Conservation (phyloP, 2,329 filamentous ascomycete species). For the Colletotrichum australisinense region DNA sequence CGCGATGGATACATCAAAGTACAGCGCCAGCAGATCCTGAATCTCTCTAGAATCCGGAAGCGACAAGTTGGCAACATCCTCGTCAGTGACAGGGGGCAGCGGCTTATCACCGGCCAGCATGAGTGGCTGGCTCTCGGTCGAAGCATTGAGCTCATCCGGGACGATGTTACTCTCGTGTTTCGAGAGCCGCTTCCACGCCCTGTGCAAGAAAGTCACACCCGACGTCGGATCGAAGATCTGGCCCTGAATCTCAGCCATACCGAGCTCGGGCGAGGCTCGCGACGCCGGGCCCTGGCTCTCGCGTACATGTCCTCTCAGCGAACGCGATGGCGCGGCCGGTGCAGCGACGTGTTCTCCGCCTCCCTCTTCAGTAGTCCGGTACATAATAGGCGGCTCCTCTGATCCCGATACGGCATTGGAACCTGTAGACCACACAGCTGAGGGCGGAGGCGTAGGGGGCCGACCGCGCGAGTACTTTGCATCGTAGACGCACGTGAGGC, state of each 20-base stretch:
- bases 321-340: neutral
- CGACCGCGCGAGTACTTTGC: conserved; percentile 47
- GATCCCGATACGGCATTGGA: conserved; percentile 5
- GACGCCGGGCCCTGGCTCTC: conserved; percentile 35
- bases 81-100: conserved; percentile 46
- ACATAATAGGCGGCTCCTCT: conserved; percentile 18
- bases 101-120: conserved; percentile 64
- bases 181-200: conserved; percentile 63
- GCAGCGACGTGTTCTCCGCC: neutral
- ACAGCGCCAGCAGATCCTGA: conserved; percentile 56
- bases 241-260: conserved; percentile 55
- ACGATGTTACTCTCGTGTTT: conserved; percentile 49
- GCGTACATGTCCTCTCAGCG: conserved; percentile 12
- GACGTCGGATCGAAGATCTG: conserved; percentile 68
- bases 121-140: conserved; percentile 54
- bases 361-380: conserved; percentile 8
- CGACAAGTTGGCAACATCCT: conserved; percentile 46
- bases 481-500: conserved; percentile 43
- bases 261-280: conserved; percentile 44
- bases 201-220: conserved; percentile 65
- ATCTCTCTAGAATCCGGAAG: conserved; percentile 51
- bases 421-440: conserved; percentile 13
- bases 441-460: conserved; percentile 47
- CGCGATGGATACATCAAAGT: conserved; percentile 70
- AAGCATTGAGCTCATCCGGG: conserved; percentile 38